Base-by-base conservation (phyloP, 2,329 filamentous ascomycete genomes). In the Endoconidiophora polonica region DNA sequence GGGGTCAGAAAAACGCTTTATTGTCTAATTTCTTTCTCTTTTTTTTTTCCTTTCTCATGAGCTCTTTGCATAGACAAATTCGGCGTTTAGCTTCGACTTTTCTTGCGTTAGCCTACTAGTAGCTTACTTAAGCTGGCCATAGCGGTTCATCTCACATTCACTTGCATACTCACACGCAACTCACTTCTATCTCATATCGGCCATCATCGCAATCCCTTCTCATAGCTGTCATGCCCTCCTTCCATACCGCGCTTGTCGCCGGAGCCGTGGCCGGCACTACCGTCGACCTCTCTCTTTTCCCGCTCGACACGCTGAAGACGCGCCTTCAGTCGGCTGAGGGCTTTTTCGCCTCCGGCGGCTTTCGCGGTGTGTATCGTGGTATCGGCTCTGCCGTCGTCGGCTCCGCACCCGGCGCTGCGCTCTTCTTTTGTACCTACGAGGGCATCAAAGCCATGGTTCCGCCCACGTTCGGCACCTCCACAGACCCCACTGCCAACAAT, bases 251-350 rank as follows among this genome's bases (percentile, higher is more conserved):
- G 60, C 76, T 81, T 59, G 63, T 81, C 72, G 86, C 91, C 58
- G 91, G 91, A 64, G 91, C 81, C 61, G 70, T 95, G 57, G 91
- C 91, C 57, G 91, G 91, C 62, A 91, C 91, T 44, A 94, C 88
- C 12, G 91, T 96, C 65, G 91, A 98, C 75, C 81, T 94, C 60
- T 87, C 87, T 50, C 85, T 98, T 62, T 98, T 85, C 71, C 91
- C 91, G 0, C 86, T 98, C 72, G 93, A 98, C 74, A 98, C 91
- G 0, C 81, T 98, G 62, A 98, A 98, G 69, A 98, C 93, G 41
- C 87, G 91, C 14, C 85, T 98, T 5, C 91, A 98, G 69, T 86
- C 87, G 55, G 76, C 76, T 44, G 63, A 73, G 51, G 79, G 82
- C 63, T 87, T 94, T 70, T 78, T 86, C 61, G 73, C 83, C 50